Base-by-base conservation (phyloP, 768 basidiomycete species). In the Leccinum pellstonianum region DNA sequence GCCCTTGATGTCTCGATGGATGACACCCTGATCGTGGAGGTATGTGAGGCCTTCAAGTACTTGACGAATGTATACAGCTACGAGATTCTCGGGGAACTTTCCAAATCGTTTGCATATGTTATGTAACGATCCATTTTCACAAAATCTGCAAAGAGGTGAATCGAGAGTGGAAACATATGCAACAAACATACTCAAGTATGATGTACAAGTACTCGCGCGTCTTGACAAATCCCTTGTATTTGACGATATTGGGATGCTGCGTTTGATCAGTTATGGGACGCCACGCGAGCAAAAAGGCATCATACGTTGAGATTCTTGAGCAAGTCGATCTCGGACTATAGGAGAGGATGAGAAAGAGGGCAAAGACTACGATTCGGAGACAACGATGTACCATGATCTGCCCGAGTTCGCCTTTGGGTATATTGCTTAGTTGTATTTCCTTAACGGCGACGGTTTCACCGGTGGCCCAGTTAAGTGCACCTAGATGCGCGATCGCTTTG, bases 371-470 rank as follows among this genome's bases (percentile, higher is more conserved):
- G 0, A 21, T 33, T 35, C 15, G 56, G 54, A 59, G 27, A 41
- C 8, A 52, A 61, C 46, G 29, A 61, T 31, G 31, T 68, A 94
- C 95, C 96, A 98, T 98, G 70, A 99, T 98, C 77, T 98, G 95
- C 19, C 91, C 89, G 41, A 99, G 83, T 72, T 98, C 95, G 57
- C 86, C 84, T 73, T 93, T 92, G 3, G 95, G 91, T 60, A 99
- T 95, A 73, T 93, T 95, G 73, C 87, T 89, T 62, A 99, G 77
- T 72, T 93, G 90, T 65, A 99, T 96, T 75, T 98, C 95, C 81
- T 99, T 99, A 69, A 99, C 90, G 3, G 97, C 97, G 46, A 98
- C 96, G 3, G 96, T 97, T 78, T 98, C 97, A 25, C 97, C 97
- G 25, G 94, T 98, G 15, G 91, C 90, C 89, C 93, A 95, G 68